Percentiles rank a stretch among this genome's conserved stretches.
These are phyloP conservation scores for Phaeolepiota aurea DNA, from an alignment of 768 basidiomycete species.

Conservation along the genomic window DNA sequence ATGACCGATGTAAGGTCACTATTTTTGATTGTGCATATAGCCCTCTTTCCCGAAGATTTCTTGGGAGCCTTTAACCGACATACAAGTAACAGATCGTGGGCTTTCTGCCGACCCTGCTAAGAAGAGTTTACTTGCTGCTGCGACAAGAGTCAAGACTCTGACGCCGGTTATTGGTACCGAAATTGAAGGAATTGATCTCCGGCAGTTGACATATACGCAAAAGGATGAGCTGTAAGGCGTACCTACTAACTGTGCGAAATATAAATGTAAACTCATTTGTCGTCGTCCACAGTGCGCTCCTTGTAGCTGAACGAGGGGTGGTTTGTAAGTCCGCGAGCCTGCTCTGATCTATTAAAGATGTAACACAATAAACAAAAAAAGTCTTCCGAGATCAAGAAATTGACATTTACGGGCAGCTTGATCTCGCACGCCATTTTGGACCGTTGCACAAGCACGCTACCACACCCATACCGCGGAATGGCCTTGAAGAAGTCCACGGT, in stretches of 20 bases:
- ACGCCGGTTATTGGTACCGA: constrained; percentile 74
- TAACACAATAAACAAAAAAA: no score
- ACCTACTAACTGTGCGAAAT: neutral
- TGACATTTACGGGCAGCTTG: constrained; percentile 58
- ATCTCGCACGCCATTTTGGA: constrained; percentile 65
- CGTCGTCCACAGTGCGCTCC: constrained; percentile 41
- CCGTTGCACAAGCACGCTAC: constrained; percentile 80
- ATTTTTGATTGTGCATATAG: constrained; percentile 22
- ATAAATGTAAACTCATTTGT: constrained; percentile 4
- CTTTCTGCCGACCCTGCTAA: constrained; percentile 64
- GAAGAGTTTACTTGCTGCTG: constrained; percentile 53
- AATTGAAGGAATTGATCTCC: constrained; percentile 62
- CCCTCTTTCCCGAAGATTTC: constrained; percentile 54
- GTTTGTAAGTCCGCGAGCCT: constrained; percentile 48
- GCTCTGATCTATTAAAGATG: no score
- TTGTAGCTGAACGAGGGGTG: constrained; percentile 70
- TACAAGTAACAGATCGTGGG: constrained; percentile 59
- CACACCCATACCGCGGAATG: constrained; percentile 66
- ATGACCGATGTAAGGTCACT: neutral
- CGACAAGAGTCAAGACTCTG: constrained; percentile 57
- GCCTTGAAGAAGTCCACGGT: constrained; percentile 74
- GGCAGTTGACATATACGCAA: constrained; percentile 55
- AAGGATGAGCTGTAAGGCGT: constrained; percentile 69
- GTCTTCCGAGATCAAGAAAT: constrained; percentile 75
- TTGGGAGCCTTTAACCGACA: constrained; percentile 55